Percentiles rank a stretch among this genome's conserved stretches.
phyloP scores from a whole-genome alignment of 257 asterid species.

The Ocimum tenuiflorum region DNA sequence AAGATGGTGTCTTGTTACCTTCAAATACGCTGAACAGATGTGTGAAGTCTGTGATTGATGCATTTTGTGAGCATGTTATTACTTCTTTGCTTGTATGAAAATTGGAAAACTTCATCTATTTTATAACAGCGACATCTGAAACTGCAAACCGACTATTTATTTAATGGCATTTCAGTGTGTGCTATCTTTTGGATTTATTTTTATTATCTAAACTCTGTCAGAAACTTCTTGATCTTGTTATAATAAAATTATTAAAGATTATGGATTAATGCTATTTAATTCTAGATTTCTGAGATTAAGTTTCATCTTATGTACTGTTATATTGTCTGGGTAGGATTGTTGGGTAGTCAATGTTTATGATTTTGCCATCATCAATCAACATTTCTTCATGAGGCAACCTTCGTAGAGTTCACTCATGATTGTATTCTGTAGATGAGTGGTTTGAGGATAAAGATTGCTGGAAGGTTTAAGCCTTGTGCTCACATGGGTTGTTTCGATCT shows the following conservation, averaged over 20 bases:
- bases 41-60: constrained; percentile 15
- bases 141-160: neutral
- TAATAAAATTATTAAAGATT: neutral
- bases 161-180: neutral
- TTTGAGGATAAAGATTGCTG: constrained; percentile 88
- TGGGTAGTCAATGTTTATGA: neutral
- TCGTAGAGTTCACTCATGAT: constrained; percentile 13
- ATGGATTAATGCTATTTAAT: too few relatives aligned
- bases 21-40: constrained; percentile 6
- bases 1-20: neutral
- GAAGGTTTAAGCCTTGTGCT: constrained; percentile 80
- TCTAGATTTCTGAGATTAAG: neutral
- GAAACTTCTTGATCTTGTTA: neutral
- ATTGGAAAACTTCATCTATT: neutral
- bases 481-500: constrained; percentile 99
- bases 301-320: neutral
- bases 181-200: neutral
- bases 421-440: constrained; percentile 77
- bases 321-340: neutral
- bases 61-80: neutral
- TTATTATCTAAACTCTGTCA: neutral
- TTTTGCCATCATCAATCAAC: neutral
- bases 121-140: neutral
- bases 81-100: neutral
- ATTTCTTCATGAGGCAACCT: neutral